Conservation (phyloP, 495 filamentous ascomycete species). For the Glonium stellatum region DNA sequence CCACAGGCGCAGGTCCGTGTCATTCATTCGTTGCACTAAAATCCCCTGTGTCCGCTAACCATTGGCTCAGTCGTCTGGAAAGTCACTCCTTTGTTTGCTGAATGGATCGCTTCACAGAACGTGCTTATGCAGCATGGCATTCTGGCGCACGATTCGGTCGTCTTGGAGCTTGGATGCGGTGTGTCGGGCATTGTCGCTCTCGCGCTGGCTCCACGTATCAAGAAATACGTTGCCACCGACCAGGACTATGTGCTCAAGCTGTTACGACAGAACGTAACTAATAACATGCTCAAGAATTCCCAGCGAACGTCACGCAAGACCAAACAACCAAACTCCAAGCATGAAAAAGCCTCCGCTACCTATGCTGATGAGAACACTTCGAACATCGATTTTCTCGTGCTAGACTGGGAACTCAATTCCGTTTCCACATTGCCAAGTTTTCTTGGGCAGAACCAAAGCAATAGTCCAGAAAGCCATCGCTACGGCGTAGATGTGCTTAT, state of each 20-base stretch:
- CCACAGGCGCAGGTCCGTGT: slow-evolving; percentile 78
- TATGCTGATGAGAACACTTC: background rate
- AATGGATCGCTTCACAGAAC: slow-evolving; percentile 67
- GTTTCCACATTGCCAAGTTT: slow-evolving; percentile 21
- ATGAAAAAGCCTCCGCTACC: background rate
- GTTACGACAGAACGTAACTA: slow-evolving; percentile 64
- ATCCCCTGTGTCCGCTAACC: slow-evolving; percentile 13
- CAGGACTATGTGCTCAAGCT: slow-evolving; percentile 75
- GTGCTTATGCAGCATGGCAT: slow-evolving; percentile 54
- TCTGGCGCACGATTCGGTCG: slow-evolving; percentile 48
- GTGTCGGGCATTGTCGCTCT: slow-evolving; percentile 71
- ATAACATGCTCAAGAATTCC: slow-evolving; percentile 43
- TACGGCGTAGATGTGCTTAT: slow-evolving; percentile 47
- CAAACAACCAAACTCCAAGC: slow-evolving; percentile 10
- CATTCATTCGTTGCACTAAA: slow-evolving; percentile 5
- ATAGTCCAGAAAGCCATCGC: slow-evolving; percentile 7
- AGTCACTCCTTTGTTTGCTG: slow-evolving; percentile 77
- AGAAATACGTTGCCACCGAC: slow-evolving; percentile 74
- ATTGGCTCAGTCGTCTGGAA: slow-evolving; percentile 69
- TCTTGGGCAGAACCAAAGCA: slow-evolving; percentile 2
- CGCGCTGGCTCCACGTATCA: slow-evolving; percentile 52
- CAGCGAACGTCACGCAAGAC: background rate
- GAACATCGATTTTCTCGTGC: slow-evolving; percentile 43
- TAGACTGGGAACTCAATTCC: slow-evolving; percentile 66
- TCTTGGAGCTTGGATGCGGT: slow-evolving; percentile 83